Base-by-base conservation (phyloP, 2,329 filamentous ascomycete species). In the Venturia aucupariae region DNA sequence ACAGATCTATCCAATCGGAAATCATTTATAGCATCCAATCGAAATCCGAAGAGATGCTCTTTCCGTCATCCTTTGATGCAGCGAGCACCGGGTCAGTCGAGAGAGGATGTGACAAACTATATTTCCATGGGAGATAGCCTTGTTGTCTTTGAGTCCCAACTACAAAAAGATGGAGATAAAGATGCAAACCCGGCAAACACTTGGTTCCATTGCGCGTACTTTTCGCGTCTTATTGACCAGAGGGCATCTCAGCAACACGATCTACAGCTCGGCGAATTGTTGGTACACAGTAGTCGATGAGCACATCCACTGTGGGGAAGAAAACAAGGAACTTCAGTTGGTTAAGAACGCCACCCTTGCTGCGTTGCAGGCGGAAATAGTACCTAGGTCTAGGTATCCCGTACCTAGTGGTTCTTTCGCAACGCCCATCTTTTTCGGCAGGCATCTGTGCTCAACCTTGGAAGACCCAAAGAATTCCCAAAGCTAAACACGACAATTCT, bases 241-340 rank as follows among this genome's bases (percentile, higher is more conserved):
- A 35, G 10, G 2, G 19, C 44, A 22, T n/a, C n/a, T 22, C 19
- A 10, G 3, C 19, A n/a, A 24, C 46, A 27, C 22, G 2, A 51
- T 51, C 24, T 48, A 24, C 46, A 57, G 30, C 27, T 38, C 30
- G 27, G n/a, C n/a, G n/a, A n/a, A 57, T 57, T 57, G 30, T n/a
- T n/a, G n/a, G n/a, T n/a, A n/a, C n/a, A n/a, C n/a, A n/a, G 51
- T 22, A n/a, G 27, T 57, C 35, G 51, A 57, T 57, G 30, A 57
- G 30, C 51, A 57, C 27, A 38, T 57, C 17, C 27, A 35, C n/a
- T 35, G 51, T n/a, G 51, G 51, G 51, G 51, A 35, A 35, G 24
- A 27, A 57, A 57, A 57, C 51, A 57, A 35, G 51, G 51, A 57
- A 57, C 27, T 57, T 35, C 15, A 4, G 22, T 51, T 1, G 2